phyloP scores from a whole-genome alignment of 495 filamentous ascomycete genomes.

The Terfezia claveryi region DNA sequence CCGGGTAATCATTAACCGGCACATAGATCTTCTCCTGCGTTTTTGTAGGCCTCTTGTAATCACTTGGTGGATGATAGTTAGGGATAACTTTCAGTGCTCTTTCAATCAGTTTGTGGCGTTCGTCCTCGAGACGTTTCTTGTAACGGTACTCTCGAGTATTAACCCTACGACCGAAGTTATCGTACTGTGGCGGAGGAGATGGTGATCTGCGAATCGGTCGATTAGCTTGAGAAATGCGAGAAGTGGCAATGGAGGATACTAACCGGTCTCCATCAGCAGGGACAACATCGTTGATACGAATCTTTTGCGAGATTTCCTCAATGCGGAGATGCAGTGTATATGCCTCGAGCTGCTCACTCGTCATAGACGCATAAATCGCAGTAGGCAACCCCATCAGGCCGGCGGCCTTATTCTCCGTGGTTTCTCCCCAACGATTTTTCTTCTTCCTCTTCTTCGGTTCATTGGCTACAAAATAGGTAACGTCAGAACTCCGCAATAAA shows the following conservation, averaged over 20 bases:
- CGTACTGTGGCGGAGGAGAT: conserved; percentile 19
- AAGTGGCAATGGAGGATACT: not conserved
- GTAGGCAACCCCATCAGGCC: conserved; percentile 27
- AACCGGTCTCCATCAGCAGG: conserved; percentile 20
- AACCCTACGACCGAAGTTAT: conserved; percentile 19
- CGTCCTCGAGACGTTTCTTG: conserved; percentile 20
- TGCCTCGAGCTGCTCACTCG: conserved; percentile 20
- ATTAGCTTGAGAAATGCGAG: not conserved
- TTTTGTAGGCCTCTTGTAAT: conserved; percentile 19
- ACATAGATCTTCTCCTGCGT: conserved; percentile 23
- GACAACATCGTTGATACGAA: conserved; percentile 18
- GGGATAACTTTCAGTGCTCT: conserved; percentile 19
- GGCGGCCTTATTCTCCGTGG: conserved; percentile 89
- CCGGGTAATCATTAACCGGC: conserved; percentile 83
- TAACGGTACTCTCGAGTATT: conserved; percentile 21
- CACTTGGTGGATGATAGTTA: conserved; percentile 20
- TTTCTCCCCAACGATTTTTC: conserved; percentile 93
- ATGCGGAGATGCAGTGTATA: conserved; percentile 21
- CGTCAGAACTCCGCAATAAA: not conserved
- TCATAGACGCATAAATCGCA: conserved; percentile 20
- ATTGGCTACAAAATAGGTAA: conserved; percentile 2
- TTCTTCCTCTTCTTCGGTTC: conserved; percentile 47
- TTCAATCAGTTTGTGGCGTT: conserved; percentile 21
- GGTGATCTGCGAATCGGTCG: conserved; percentile 12
- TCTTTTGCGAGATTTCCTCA: conserved; percentile 21